These are phyloP conservation scores for Podosphaera fusca DNA, from an alignment of 2,329 filamentous ascomycete species.

Conservation along the genomic window DNA sequence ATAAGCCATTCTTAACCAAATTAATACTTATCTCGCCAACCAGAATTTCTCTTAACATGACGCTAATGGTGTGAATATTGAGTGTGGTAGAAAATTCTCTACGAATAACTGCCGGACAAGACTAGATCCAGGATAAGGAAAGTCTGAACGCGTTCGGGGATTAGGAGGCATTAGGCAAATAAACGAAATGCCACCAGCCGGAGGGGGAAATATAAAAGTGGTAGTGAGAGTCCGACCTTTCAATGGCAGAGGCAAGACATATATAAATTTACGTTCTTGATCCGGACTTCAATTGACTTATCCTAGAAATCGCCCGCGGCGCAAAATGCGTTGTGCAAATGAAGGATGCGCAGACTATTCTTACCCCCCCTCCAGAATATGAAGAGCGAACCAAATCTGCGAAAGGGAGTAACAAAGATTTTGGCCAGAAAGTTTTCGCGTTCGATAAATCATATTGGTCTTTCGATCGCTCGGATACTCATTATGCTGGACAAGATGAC, in stretches of 20 bases:
- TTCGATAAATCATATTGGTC: constrained; percentile 98
- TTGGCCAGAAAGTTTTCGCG: constrained; percentile 64
- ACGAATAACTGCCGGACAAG: too few species aligned
- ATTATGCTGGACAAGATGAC: constrained; percentile 77
- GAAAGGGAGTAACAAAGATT: constrained; percentile 43
- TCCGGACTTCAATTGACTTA: neutral
- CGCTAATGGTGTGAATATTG: too few species aligned
- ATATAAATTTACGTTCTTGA: neutral
- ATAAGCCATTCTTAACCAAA: too few species aligned
- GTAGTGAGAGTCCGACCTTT: constrained; percentile 92
- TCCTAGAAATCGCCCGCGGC: constrained; percentile 60
- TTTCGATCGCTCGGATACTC: constrained; percentile 57
- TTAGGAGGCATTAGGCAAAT: constrained; percentile 6
- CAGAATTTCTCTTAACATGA: too few species aligned
- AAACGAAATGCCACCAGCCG: constrained; percentile 15
- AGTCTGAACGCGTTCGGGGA: neutral
- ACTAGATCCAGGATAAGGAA: too few species aligned
- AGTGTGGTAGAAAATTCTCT: too few species aligned
- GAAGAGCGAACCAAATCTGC: constrained; percentile 27
- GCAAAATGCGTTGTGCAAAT: constrained; percentile 96
- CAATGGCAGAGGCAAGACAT: constrained; percentile 60
- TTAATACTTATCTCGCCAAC: too few species aligned
- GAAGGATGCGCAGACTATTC: constrained; percentile 76
- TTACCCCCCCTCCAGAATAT: constrained; percentile 46
- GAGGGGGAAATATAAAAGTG: constrained; percentile 97